A percentile compares a stretch with the other conserved stretches of the same genome.
Evolutionary conservation across 441 rosid genomes (phyloP).

Genomic region (Flueggea neowawraea): DNA sequence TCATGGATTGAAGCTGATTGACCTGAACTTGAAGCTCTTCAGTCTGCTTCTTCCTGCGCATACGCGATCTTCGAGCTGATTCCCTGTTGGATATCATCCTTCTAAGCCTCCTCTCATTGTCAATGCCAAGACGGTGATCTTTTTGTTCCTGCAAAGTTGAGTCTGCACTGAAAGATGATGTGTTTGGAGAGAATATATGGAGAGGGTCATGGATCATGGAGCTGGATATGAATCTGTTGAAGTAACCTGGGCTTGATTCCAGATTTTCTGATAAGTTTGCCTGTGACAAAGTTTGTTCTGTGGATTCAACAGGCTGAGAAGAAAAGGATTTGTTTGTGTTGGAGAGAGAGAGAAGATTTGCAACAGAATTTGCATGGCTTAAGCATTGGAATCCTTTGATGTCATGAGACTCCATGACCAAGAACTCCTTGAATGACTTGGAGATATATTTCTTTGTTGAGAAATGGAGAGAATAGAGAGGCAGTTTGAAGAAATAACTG

Average conservation of each 20-base stretch:
- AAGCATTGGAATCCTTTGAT: constrained; percentile 19
- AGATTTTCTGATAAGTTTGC: constrained; percentile 29
- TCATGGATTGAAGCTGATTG: constrained; percentile 48
- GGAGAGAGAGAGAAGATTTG: constrained; percentile 17
- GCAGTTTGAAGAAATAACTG: no score
- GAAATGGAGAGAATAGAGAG: no score
- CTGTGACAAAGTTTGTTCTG: constrained; percentile 9
- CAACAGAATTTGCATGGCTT: constrained; percentile 16
- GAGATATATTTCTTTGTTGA: no score
- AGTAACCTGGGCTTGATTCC: constrained; percentile 23
- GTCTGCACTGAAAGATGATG: constrained; percentile 25
- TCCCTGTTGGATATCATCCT: constrained; percentile 79
- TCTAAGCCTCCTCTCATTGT: constrained; percentile 49
- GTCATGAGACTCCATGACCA: constrained; percentile 24
- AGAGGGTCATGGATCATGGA: constrained; percentile 32
- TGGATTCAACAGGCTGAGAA: constrained; percentile 17
- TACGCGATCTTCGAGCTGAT: constrained; percentile 71
- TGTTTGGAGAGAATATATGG: constrained; percentile 30
- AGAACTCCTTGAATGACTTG: neutral
- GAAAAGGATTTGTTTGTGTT: no score
- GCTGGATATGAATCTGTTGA: constrained; percentile 27
- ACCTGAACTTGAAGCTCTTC: constrained; percentile 73
- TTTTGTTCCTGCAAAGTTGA: constrained; percentile 23
- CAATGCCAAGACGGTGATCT: constrained; percentile 16
- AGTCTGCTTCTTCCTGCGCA: constrained; percentile 72